Base-by-base conservation (phyloP, 148 eudicot genomes). In the Cornus florida region DNA sequence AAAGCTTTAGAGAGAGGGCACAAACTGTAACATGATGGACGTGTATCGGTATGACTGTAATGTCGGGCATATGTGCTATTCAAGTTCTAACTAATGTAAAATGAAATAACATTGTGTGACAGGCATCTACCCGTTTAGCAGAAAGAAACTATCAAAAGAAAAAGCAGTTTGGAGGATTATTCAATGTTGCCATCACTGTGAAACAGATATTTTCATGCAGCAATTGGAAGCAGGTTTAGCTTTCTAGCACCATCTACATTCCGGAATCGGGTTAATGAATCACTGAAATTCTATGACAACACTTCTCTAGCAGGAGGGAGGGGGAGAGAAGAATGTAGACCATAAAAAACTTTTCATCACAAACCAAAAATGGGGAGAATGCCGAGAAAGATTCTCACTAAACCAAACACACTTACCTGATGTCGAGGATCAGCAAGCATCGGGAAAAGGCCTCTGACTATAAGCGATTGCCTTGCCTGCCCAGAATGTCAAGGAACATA, bases 361-460 rank as follows among this genome's bases (percentile, higher is more conserved):
- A 16, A 60, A 60, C n/a, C 4, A 60, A 60, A 50, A 8, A 50
- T 50, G 57, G 13, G 57, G 11, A 50, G 57, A 50, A 50, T 10
- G 57, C 4, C 59, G 4, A 53, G 23, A 62, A 62, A 62, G 66
- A 56, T 22, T 10, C 72, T 23, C 22, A 41, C 46, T 20, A 43
- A 71, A 50, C 50, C 74, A 71, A 46, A 77, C 70, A 62, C 69
- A 82, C 97, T 91, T 86, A 93, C 97, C 20, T 92, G 92, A 82
- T 93, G 97, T 53, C 94, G 89, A 75, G 97, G 94, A 84, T 93
- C 97, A 50, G 97, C 97, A 79, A 92, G 97, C 90, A 92, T 83
- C 41, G 94, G 97, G 80, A 91, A 92, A 31, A 92, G 94, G 17
- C 94, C 94, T 86, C 94, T 83, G 41, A 93, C 91, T 43, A 93